These are phyloP conservation scores for Chalciporus piperatus DNA, from an alignment of 768 basidiomycete species.

Conservation along the genomic window DNA sequence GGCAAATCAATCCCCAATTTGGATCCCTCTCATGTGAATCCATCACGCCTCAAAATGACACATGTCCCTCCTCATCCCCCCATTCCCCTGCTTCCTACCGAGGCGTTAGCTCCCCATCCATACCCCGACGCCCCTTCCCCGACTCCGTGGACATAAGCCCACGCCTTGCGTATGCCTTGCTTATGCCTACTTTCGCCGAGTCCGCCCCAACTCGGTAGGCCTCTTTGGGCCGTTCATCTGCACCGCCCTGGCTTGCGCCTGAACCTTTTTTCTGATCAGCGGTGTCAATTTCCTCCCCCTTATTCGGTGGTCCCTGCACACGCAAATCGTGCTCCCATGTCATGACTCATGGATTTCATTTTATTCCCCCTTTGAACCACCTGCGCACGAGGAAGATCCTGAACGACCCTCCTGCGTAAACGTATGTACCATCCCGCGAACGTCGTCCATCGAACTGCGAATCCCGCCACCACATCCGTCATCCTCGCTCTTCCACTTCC, in stretches of 20 bases:
- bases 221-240: not conserved
- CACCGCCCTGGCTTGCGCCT: not conserved
- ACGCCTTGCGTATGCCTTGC: not conserved
- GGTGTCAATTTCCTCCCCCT: conserved; percentile 15
- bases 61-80: not conserved
- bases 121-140: too few relatives aligned
- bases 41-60: not conserved
- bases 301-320: not conserved
- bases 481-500: not conserved
- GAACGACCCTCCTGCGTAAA: not conserved
- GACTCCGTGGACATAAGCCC: conserved; percentile 31
- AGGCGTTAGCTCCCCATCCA: conserved; percentile 5
- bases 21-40: not conserved
- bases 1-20: conserved; percentile 25
- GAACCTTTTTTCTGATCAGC: not conserved
- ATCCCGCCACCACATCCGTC: not conserved
- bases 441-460: not conserved
- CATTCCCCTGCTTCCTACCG: conserved; percentile 1
- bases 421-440: not conserved
- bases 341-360: not conserved
- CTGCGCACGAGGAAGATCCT: not conserved
- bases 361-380: too few relatives aligned
- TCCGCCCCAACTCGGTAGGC: too few relatives aligned
- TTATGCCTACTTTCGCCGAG: too few relatives aligned
- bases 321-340: not conserved